Base-by-base conservation (phyloP, 805 yeast genomes). In the Blastobotrys robertii region DNA sequence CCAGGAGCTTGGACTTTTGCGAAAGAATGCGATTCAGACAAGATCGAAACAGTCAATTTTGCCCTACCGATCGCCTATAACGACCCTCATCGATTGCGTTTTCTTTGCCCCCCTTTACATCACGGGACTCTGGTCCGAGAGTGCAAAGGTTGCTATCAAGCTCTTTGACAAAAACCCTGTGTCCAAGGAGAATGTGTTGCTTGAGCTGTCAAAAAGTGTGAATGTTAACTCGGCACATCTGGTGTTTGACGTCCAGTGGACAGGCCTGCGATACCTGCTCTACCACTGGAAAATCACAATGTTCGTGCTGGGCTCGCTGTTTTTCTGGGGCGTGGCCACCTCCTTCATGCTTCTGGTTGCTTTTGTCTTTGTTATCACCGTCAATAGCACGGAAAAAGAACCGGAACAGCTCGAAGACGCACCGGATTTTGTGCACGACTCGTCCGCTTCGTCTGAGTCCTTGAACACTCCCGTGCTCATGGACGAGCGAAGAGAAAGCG, bases 191-290 rank as follows among this genome's bases (percentile, higher is more conserved):
- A 19, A 19, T 19, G 25, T 19, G 42, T 54, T 34, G 55, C 56
- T 5, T 53, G 50, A 36, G n/a, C 34, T 10, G 29, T 12, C 15
- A 35, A 58, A 11, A 58, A 56, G 37, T 46, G 55, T 3, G 43
- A 50, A 60, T 16, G 30, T 58, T 3, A 48, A 48, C 36, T 38
- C 39, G 8, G 59, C 60, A 9, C 29, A 37, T 9, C 41, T 58
- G 15, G 48, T 41, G 5, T 56, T 54, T 53, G 35, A 45, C 4
- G 61, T 55, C 13, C 40, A 57, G 39, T 59, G 62, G 64, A 42
- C 41, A 9, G 64, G 64, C 11, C 28, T 60, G 8, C 49, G 64
- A 14, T 60, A 54, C 40, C 44, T 54, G 12, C 53, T 60, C 60
- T 48, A 59, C 38, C 46, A 58, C 13, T 51, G 53, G 41, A 41